Evolutionary conservation across 352 stramenopile genomes (phyloP).

Genomic region (Pseudoperonospora humuli): DNA sequence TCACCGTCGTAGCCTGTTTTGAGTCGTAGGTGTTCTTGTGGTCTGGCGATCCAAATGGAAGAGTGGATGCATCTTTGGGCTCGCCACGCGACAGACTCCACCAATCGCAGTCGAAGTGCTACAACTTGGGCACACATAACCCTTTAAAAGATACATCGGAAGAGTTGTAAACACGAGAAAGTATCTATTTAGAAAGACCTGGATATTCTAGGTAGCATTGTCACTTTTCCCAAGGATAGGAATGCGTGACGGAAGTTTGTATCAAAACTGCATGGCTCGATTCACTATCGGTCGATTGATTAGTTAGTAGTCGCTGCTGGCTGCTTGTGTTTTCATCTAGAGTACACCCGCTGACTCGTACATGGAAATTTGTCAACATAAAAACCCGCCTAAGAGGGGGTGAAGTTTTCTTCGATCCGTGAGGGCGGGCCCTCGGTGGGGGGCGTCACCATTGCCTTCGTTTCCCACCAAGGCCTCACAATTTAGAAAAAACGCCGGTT

Average conservation of each 20-base stretch:
- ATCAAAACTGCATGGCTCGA: constrained; percentile 24
- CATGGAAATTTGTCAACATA: constrained; percentile 26
- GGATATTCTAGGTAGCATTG: background rate
- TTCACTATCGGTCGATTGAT: constrained; percentile 25
- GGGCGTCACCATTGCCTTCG: constrained; percentile 25
- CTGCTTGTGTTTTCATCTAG: constrained; percentile 26
- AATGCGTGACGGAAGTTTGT: too few relatives aligned
- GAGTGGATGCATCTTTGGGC: too few relatives aligned
- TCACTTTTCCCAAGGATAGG: background rate
- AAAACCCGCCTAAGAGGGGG: constrained; percentile 18
- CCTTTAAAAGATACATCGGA: too few relatives aligned
- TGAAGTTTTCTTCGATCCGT: constrained; percentile 25
- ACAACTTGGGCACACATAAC: too few relatives aligned
- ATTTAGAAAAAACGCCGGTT: constrained; percentile 50
- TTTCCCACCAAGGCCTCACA: constrained; percentile 31
- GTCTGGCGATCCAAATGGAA: too few relatives aligned
- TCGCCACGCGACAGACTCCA: too few relatives aligned
- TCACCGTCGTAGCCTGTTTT: too few relatives aligned
- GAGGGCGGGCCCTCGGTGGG: constrained; percentile 30
- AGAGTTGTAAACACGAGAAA: background rate
- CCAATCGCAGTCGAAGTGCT: too few relatives aligned
- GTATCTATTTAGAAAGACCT: background rate
- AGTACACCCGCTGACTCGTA: constrained; percentile 31
- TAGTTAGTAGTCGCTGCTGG: constrained; percentile 18
- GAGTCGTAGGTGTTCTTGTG: too few relatives aligned